A percentile compares a stretch with the other conserved stretches of the same genome.
These are phyloP conservation scores for Xylaria sp. DNA, from an alignment of 2,329 filamentous ascomycete species.

Conservation along the genomic window DNA sequence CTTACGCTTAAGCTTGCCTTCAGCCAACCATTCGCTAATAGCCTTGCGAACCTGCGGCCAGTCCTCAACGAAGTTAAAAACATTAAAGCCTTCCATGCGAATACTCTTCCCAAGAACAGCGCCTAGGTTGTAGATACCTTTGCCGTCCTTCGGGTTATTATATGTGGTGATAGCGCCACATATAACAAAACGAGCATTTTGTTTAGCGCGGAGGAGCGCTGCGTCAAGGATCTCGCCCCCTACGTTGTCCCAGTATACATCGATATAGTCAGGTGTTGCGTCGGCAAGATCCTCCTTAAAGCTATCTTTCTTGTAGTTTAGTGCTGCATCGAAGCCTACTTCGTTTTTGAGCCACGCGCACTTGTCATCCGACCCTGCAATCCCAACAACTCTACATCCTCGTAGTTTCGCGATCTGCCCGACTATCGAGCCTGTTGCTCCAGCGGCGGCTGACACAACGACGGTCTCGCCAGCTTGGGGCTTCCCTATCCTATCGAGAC, in stretches of 20 bases:
- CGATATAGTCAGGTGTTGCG: constrained; percentile 64
- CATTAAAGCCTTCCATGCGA: constrained; percentile 77
- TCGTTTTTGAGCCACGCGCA: constrained; percentile 67
- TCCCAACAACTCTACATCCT: constrained; percentile 70
- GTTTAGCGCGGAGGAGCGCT: constrained; percentile 71
- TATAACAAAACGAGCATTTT: constrained; percentile 73
- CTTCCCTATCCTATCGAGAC: constrained; percentile 74
- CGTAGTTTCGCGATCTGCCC: constrained; percentile 84
- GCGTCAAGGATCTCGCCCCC: constrained; percentile 77
- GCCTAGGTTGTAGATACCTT: constrained; percentile 51
- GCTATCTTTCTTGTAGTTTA: constrained; percentile 69
- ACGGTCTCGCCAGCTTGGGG: constrained; percentile 78
- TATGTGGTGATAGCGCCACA: constrained; percentile 79
- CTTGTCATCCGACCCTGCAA: constrained; percentile 75
- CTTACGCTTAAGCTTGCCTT: constrained; percentile 77
- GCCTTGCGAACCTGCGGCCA: constrained; percentile 69
- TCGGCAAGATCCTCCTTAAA: constrained; percentile 64
- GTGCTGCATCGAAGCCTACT: constrained; percentile 67
- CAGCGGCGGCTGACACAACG: constrained; percentile 81
- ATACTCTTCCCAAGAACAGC: constrained; percentile 58
- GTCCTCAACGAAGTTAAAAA: constrained; percentile 73
- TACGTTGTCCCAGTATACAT: constrained; percentile 75
- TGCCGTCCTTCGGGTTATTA: constrained; percentile 67
- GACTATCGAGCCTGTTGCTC: constrained; percentile 79
- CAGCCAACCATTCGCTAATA: constrained; percentile 72